phyloP scores from a whole-genome alignment of 495 filamentous ascomycete genomes.

The Hyaloscypha variabilis region DNA sequence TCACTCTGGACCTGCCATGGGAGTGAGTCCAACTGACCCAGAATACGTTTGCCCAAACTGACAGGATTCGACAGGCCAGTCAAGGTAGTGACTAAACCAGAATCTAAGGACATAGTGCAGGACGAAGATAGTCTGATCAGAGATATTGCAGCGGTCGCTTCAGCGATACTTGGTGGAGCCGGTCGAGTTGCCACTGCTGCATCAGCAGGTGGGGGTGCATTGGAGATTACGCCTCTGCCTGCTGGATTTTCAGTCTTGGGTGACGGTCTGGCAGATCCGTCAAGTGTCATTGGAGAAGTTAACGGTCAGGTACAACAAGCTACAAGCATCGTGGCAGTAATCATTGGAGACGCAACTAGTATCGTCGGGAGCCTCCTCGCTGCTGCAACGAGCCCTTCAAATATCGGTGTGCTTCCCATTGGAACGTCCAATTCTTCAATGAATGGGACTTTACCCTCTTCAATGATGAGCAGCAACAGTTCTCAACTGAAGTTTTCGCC shows the following conservation, averaged over 20 bases:
- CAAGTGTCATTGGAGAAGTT: constrained; percentile 17
- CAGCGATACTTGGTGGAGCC: constrained; percentile 6
- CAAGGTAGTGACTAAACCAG: neutral
- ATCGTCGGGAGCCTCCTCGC: constrained; percentile 21
- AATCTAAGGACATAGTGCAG: constrained; percentile 4
- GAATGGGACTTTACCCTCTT: neutral
- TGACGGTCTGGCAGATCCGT: neutral
- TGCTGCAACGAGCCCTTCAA: constrained; percentile 15
- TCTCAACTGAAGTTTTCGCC: neutral
- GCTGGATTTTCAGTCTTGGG: neutral
- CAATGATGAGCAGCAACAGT: neutral
- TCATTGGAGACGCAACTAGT: constrained; percentile 22
- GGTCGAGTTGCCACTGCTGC: neutral
- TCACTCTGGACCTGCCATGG: constrained; percentile 22
- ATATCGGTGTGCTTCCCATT: constrained; percentile 12
- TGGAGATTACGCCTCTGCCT: neutral
- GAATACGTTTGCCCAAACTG: neutral
- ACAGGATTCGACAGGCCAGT: neutral
- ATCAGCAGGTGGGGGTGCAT: neutral
- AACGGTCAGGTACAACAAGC: constrained; percentile 7
- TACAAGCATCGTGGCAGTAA: constrained; percentile 13
- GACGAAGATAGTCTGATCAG: neutral
- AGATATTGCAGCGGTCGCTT: constrained; percentile 15
- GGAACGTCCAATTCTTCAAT: neutral
- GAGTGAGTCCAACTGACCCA: constrained; percentile 12